These are phyloP conservation scores for Diplodia scrobiculata DNA, from an alignment of 2,329 filamentous ascomycete genomes.

Conservation along the genomic window DNA sequence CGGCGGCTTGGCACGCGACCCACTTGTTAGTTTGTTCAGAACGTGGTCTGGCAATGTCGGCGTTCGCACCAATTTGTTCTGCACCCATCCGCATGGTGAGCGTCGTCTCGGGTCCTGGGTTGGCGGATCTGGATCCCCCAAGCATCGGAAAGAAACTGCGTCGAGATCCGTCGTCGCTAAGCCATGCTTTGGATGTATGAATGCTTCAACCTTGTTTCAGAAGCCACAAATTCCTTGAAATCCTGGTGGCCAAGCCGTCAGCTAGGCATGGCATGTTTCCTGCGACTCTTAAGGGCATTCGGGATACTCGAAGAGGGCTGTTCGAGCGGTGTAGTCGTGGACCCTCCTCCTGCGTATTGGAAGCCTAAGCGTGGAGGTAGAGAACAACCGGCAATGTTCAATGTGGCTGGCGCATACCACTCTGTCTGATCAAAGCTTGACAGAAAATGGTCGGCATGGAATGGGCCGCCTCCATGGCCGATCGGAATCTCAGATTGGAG, in stretches of 20 bases:
- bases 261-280: no score
- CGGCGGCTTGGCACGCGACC: not conserved
- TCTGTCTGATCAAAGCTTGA: constrained; percentile 14
- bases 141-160: not conserved
- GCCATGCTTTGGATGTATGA: no score
- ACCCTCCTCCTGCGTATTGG: no score
- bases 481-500: not conserved
- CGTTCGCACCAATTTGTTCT: not conserved
- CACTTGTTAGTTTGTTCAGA: not conserved
- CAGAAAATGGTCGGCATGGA: constrained; percentile 10
- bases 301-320: no score
- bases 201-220: no score
- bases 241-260: no score
- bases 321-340: no score
- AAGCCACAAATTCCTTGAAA: no score
- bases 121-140: constrained; percentile 3
- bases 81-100: not conserved
- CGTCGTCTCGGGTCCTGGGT: not conserved
- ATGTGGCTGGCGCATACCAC: not conserved
- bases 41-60: not conserved
- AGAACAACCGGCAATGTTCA: not conserved
- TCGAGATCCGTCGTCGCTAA: not conserved
- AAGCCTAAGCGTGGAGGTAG: no score
- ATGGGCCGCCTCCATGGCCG: not conserved
- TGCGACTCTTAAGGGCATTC: no score